A percentile compares a stretch with the other conserved stretches of the same genome.
These are phyloP conservation scores for Microdochium bolleyi DNA, from an alignment of 2,329 filamentous ascomycete species.

Conservation along the genomic window DNA sequence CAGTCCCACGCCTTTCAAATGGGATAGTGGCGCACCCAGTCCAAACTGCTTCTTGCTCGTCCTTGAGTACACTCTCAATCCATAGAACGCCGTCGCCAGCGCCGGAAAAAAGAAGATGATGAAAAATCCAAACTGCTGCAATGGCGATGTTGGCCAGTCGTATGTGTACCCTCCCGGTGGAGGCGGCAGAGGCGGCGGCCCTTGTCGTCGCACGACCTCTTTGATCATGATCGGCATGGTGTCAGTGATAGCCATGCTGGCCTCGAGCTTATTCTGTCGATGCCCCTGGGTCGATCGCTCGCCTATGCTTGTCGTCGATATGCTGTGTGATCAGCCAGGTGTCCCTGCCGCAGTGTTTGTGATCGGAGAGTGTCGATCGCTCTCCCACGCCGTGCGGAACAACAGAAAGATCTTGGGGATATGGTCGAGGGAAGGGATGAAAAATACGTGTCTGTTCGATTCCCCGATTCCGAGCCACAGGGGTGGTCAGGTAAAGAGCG, in stretches of 20 bases:
- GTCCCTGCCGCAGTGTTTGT: not conserved
- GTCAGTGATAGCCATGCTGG: not conserved
- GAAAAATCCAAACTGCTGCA: slow-evolving; percentile 19
- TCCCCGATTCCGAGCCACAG: not conserved
- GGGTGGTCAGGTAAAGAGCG: not conserved
- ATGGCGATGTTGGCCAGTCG: slow-evolving; percentile 21
- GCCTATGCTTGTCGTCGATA: not conserved
- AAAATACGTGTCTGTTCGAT: not conserved
- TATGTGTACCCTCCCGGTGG: slow-evolving; percentile 14
- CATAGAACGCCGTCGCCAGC: slow-evolving; percentile 16
- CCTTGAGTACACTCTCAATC: slow-evolving; percentile 17
- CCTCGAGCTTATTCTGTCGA: not conserved
- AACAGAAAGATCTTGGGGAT: not conserved
- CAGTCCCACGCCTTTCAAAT: slow-evolving; percentile 11
- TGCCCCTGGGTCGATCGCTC: not conserved
- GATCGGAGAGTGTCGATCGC: not conserved
- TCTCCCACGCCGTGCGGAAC: not conserved
- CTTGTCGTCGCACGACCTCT: not conserved
- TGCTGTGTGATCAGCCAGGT: not conserved
- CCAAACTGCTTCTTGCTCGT: slow-evolving; percentile 16
- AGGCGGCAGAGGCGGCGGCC: not conserved
- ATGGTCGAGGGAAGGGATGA: not conserved
- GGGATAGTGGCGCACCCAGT: slow-evolving; percentile 18
- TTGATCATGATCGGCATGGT: slow-evolving; percentile 1
- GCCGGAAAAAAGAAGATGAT: slow-evolving; percentile 23